Base-by-base conservation (phyloP, 805 yeast genomes). In the Barnettozyma wickerhamii region DNA sequence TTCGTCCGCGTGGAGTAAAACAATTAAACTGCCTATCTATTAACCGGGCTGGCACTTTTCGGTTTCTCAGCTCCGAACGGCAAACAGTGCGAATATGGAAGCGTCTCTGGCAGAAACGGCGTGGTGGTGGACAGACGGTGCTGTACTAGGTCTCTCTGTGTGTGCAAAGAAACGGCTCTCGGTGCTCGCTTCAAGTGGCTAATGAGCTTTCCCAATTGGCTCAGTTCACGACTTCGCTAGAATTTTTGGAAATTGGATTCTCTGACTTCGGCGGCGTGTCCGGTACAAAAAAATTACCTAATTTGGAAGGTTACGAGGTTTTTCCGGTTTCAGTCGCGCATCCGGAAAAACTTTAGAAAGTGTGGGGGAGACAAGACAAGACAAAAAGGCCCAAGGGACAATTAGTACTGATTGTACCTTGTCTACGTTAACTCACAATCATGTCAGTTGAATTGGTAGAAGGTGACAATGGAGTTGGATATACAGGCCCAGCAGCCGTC, bases 251-350 rank as follows among this genome's bases (percentile, higher is more conserved):
- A 34, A 34, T 34, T 34, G 30, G 17, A 23, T 34, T 26, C n/a
- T n/a, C n/a, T 34, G 37, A 34, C 37, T 34, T 34, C 37, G 37
- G 37, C 30, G 20, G 30, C 37, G 37, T 34, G 37, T n/a, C 17
- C 23, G 14, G 18, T 24, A 21, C 37, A 34, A 15, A 17, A 23
- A 26, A n/a, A 3, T 5, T 4, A n/a, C 27, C 12, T 13, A 18
- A 6, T 23, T 13, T 19, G 35, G 23, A 33, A 33, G 35, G 35
- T 33, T 33, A 33, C 23, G 35, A 19, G 20, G 23, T 10, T 23
- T 15, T 12, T n/a, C 29, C 28, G 28, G 27, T 10, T n/a, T n/a
- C 9, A 30, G 33, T 18, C 19, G 12, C 19, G 10, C 10, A 7
- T 30, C 18, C 33, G 21, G 21, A 17, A 17, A 23, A 23, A 23